A percentile compares a stretch with the other conserved stretches of the same genome.
Evolutionary conservation across 2,329 filamentous ascomycete species (phyloP).

Genomic region (Meredithiella fracta): DNA sequence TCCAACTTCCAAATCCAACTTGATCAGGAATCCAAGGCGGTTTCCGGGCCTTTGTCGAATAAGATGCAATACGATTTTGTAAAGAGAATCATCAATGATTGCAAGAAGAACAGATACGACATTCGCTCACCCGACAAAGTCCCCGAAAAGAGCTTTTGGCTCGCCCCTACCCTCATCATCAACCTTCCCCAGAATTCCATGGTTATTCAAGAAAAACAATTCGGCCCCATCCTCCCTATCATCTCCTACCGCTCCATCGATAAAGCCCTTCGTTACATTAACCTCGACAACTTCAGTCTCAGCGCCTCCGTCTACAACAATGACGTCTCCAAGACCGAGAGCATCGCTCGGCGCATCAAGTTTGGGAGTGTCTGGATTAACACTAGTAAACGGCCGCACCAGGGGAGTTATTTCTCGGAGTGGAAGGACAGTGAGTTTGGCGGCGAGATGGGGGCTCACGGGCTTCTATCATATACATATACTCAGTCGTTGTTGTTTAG

Average conservation of each 20-base stretch:
- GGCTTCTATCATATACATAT: constrained; percentile 21
- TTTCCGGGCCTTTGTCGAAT: constrained; percentile 48
- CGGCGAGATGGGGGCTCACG: constrained; percentile 23
- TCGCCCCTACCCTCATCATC: constrained; percentile 42
- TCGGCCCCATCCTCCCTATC: constrained; percentile 45
- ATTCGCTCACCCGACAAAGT: constrained; percentile 30
- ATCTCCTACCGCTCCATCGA: constrained; percentile 44
- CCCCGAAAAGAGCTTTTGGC: constrained; percentile 34
- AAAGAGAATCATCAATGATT: constrained; percentile 31
- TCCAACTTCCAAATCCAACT: constrained; percentile 18
- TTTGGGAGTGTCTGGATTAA: constrained; percentile 47
- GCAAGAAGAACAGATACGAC: constrained; percentile 37
- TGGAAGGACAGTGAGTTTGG: constrained; percentile 23
- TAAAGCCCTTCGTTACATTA: constrained; percentile 40
- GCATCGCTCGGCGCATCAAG: constrained; percentile 37
- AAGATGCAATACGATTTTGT: constrained; percentile 45
- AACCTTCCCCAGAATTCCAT: constrained; percentile 40
- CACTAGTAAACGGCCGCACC: constrained; percentile 19
- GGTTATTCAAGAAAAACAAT: constrained; percentile 38
- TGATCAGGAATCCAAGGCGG: constrained; percentile 23
- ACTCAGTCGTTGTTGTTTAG: constrained; percentile 18
- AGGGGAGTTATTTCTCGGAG: constrained; percentile 20
- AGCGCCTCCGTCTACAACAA: constrained; percentile 41
- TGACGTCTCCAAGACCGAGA: constrained; percentile 32
- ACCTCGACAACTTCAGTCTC: constrained; percentile 34